A percentile compares a stretch with the other conserved stretches of the same genome.
Conservation (phyloP, 257 asterid species). For the Solanum rostratum region DNA sequence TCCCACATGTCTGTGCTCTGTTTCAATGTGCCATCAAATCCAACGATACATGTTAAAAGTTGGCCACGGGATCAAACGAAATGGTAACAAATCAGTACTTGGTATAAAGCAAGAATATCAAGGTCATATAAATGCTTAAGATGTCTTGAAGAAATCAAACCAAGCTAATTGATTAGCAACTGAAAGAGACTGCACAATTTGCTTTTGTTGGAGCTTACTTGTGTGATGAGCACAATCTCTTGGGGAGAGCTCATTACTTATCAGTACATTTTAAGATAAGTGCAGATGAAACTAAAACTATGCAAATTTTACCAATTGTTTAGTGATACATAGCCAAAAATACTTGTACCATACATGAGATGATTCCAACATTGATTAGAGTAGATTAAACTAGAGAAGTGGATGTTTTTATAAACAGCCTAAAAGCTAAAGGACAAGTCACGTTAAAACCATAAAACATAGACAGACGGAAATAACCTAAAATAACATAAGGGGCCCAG, state of each 20-base stretch:
- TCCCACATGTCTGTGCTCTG: conserved; percentile 90
- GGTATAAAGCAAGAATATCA: neutral
- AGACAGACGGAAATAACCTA: neutral
- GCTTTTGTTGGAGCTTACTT: neutral
- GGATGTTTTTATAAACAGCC: neutral
- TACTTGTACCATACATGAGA: neutral
- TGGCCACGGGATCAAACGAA: neutral
- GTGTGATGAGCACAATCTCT: neutral
- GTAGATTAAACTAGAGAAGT: neutral
- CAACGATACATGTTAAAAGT: neutral
- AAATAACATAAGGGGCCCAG: neutral
- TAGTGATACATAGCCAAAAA: neutral
- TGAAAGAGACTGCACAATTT: neutral
- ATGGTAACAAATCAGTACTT: neutral
- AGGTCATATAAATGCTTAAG: neutral
- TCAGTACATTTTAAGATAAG: neutral
- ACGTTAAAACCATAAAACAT: neutral
- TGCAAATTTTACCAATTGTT: neutral
- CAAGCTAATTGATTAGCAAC: neutral
- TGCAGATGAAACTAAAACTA: neutral
- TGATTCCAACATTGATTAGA: neutral
- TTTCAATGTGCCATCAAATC: conserved; percentile 13
- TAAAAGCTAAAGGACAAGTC: neutral
- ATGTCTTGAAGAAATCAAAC: neutral
- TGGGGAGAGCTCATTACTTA: neutral